Base-by-base conservation (phyloP, 2,329 filamentous ascomycete genomes). In the Thelonectria rubi region DNA sequence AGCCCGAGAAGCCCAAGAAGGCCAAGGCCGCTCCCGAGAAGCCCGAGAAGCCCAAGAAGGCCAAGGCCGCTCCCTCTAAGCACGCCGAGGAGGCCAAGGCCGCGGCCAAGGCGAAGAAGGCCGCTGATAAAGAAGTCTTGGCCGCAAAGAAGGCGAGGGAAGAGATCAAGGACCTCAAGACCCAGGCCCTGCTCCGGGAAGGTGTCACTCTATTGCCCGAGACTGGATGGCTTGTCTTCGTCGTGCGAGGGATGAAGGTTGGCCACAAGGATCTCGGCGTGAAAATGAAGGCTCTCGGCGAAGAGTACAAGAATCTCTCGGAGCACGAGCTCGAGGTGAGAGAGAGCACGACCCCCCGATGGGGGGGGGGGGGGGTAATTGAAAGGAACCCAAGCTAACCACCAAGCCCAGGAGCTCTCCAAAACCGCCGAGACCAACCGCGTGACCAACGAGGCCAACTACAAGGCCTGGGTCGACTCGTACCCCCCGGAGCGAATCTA, bases 391-490 rank as follows among this genome's bases (percentile, higher is more conserved):
- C 7, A 30, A 30, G 26, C 26, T 40, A 24, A 7, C 42, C 17
- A 21, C 48, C 17, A 49, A 42, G n/a, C 39, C 14, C 34, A 53
- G 42, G n/a, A 48, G 17, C 32, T 26, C 45, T 42, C 72, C n/a
- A 65, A 71, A 20, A 68, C 40, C 12, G 76, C 73, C 26, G 57
- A 72, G 2, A 65, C 77, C 64, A 86, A 86, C 75, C 75, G 73
- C 49, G 64, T 69, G 18, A 62, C 67, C 67, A 84, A 84, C 69
- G 67, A 73, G 9, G 76, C 72, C 9, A 67, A 72, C 17, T 76
- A 77, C 69, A 78, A 80, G 73, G 73, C 76, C 15, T 87, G 85
- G 84, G 72, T 86, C n/a, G 75, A 81, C 61, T 74, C 72, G 26
- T 71, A 80, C 66, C 72, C 79, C 3, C 72, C 76, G 3, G 69